These are phyloP conservation scores for Cladophialophora immunda DNA, from an alignment of 2,329 filamentous ascomycete genomes.

Conservation along the genomic window DNA sequence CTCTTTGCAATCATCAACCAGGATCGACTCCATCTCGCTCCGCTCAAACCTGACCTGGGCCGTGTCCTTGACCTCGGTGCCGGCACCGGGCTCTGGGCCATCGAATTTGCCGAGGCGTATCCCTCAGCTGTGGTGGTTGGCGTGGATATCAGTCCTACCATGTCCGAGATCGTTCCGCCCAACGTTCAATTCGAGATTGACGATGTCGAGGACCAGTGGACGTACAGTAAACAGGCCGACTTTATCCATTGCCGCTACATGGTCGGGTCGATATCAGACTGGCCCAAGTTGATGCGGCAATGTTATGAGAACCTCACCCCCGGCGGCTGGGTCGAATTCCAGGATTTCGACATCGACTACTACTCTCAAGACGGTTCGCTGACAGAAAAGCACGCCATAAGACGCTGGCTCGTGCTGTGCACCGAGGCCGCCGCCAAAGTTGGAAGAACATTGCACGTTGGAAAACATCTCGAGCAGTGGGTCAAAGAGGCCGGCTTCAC, in stretches of 20 bases:
- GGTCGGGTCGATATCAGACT: slow-evolving; percentile 65
- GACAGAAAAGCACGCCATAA: slow-evolving; percentile 22
- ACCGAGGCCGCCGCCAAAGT: slow-evolving; percentile 41
- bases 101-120: slow-evolving; percentile 50
- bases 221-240: slow-evolving; percentile 65
- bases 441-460: slow-evolving; percentile 51
- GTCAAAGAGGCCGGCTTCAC: slow-evolving; percentile 43
- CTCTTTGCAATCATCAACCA: slow-evolving; percentile 20
- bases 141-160: slow-evolving; percentile 40
- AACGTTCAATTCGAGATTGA: slow-evolving; percentile 67
- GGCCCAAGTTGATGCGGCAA: slow-evolving; percentile 56
- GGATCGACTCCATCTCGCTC: slow-evolving; percentile 43
- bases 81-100: slow-evolving; percentile 48
- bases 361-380: slow-evolving; percentile 45
- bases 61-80: slow-evolving; percentile 48
- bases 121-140: slow-evolving; percentile 33
- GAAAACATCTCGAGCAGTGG: slow-evolving; percentile 41
- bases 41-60: slow-evolving; percentile 29
- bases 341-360: slow-evolving; percentile 46
- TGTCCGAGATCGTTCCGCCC: slow-evolving; percentile 53
- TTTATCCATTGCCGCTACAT: slow-evolving; percentile 68
- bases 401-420: slow-evolving; percentile 41
- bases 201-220: slow-evolving; percentile 65
- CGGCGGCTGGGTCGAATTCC: slow-evolving; percentile 54
- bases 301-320: slow-evolving; percentile 44